Base-by-base conservation (phyloP, 2,329 filamentous ascomycete species). In the Pyrenophora teres region DNA sequence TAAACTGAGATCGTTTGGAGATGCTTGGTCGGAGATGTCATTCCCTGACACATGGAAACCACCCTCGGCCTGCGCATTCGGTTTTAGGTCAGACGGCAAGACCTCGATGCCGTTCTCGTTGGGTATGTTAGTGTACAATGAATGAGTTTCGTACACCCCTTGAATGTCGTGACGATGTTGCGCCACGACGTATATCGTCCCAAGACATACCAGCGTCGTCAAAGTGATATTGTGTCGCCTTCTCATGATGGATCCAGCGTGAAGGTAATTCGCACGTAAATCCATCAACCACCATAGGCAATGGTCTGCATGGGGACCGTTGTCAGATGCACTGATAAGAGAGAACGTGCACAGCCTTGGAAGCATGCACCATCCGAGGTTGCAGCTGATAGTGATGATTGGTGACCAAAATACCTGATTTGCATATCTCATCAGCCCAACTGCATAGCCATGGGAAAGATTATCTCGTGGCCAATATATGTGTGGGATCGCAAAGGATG, bases 141-240 rank as follows among this genome's bases (percentile, higher is more conserved):
- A 13, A 40, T 46, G 36, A 9, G 36, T 31, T 9, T 13, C 39
- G 19, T 35, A 32, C 4, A n/a, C 32, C 40, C 37, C 13, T 25
- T 31, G 27, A 13, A 42, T 33, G 13, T 25, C 25, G 15, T 40
- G 16, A 30, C 39, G 37, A 16, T 54, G 46, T 31, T 49, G 51
- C 12, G 32, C 25, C 2, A 50, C 33, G 8, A 54, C 37, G 32
- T 41, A 37, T 4, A 46, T 40, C 4, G 39, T 54, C 16, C 51
- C 51, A n/a, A 54, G 32, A 19, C 41, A 50, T 18, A 43, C 46
- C 37, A 51, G 35, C 13, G 51, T 54, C 33, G 51, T 41, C 39
- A 54, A 21, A 16, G 46, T 40, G 23, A 54, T 50, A n/a, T 50
- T 50, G 25, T 54, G 46, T 50, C 46, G 51, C 36, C 51, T 32